phyloP scores from a whole-genome alignment of 2,329 filamentous ascomycete species.

The Colletotrichum sp. region DNA sequence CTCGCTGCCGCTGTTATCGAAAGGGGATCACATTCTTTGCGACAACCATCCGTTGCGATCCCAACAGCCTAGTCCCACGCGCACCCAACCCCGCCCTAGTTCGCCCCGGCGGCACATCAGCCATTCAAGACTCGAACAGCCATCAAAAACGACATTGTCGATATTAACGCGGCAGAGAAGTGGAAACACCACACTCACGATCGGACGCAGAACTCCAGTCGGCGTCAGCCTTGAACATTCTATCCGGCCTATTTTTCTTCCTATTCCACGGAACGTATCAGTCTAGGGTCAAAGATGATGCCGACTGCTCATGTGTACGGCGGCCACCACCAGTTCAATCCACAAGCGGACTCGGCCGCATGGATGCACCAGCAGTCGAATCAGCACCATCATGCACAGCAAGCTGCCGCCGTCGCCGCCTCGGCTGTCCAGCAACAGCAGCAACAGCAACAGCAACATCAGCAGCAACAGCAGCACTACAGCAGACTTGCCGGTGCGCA shows the following conservation, averaged over 20 bases:
- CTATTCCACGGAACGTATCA: neutral
- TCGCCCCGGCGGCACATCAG: neutral
- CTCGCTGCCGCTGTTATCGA: neutral
- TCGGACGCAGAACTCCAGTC: neutral
- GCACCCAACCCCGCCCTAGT: neutral
- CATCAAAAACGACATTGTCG: neutral
- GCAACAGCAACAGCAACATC: constrained; percentile 52
- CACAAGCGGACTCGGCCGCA: constrained; percentile 63
- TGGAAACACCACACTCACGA: neutral
- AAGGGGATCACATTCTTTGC: neutral
- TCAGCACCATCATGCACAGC: constrained; percentile 63
- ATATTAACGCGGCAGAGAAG: neutral
- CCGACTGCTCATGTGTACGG: constrained; percentile 67
- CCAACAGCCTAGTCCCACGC: neutral
- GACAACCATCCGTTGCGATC: neutral
- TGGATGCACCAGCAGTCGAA: constrained; percentile 72
- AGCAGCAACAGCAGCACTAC: constrained; percentile 47
- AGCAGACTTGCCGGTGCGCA: constrained; percentile 34
- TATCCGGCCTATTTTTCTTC: neutral
- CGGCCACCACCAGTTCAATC: constrained; percentile 68
- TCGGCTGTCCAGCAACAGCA: constrained; percentile 54
- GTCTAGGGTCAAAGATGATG: constrained; percentile 56
- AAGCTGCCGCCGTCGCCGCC: constrained; percentile 58
- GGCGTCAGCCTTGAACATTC: neutral
- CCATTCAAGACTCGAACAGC: neutral